Conservation (phyloP, 23 red algal genomes). For the Gracilaria vermiculophylla region DNA sequence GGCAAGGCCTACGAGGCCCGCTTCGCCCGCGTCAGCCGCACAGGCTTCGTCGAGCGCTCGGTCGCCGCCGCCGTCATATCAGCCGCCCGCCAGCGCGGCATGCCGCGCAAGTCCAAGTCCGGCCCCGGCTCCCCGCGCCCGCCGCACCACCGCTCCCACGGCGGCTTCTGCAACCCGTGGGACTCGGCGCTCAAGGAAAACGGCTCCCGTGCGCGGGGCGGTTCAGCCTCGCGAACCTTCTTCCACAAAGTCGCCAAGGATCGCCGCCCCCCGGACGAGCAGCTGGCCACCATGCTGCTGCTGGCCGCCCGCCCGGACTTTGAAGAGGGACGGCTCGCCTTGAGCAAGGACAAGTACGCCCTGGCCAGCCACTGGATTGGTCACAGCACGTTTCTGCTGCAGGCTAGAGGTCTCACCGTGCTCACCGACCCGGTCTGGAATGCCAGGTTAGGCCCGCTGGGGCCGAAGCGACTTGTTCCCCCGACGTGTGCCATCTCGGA, state of each 20-base stretch:
- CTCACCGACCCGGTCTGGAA: conserved; percentile 65
- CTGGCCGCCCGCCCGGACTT: conserved; percentile 48
- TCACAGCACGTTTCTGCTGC: conserved; percentile 54
- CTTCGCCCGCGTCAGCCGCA: conserved; percentile 33
- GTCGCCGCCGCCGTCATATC: conserved; percentile 56
- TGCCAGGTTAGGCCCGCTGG: conserved; percentile 46
- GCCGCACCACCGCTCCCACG: conserved; percentile 38
- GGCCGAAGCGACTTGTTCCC: conserved; percentile 51
- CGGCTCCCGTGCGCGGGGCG: conserved; percentile 15
- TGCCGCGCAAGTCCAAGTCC: background rate
- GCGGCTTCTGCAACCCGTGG: conserved; percentile 61
- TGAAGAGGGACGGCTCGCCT: background rate
- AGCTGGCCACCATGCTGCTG: conserved; percentile 48
- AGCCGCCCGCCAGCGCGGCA: conserved; percentile 28
- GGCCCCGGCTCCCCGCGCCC: background rate
- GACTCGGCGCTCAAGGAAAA: conserved; percentile 40
- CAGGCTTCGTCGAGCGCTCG: conserved; percentile 42
- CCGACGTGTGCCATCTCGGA: conserved; percentile 43
- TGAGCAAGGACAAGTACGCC: conserved; percentile 44
- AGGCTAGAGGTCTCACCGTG: conserved; percentile 38
- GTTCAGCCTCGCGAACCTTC: conserved; percentile 38
- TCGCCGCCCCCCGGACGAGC: conserved; percentile 62
- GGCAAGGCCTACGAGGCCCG: background rate
- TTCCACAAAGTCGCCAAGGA: conserved; percentile 71
- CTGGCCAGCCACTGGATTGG: conserved; percentile 53